These are phyloP conservation scores for Linnemannia exigua DNA, from an alignment of 192 early-diverging fungal species.

Conservation along the genomic window DNA sequence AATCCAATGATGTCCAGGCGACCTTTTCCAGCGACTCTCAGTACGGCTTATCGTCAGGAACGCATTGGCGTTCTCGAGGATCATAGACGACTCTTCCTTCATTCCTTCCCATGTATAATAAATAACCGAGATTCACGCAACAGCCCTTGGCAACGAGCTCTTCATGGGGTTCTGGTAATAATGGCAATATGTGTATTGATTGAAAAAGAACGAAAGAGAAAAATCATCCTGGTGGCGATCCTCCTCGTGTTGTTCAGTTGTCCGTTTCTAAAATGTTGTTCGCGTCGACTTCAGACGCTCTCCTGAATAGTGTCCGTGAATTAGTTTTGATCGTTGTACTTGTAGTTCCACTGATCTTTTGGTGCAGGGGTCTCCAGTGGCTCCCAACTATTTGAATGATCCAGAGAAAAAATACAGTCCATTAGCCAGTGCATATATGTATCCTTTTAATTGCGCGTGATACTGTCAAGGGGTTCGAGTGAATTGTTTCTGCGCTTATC, in stretches of 20 bases:
- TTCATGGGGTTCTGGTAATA: not conserved
- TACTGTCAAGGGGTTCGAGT: not conserved
- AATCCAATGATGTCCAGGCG: constrained; percentile 1
- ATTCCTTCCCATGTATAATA: not conserved
- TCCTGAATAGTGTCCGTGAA: not conserved
- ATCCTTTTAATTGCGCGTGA: not conserved
- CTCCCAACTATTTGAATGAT: constrained; percentile 75
- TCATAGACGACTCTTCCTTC: not conserved
- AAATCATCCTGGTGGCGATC: not conserved
- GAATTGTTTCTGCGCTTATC: not conserved
- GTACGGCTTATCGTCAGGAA: constrained; percentile 14
- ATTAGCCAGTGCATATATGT: not conserved
- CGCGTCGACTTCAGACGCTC: not conserved
- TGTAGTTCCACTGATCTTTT: constrained; percentile 88
- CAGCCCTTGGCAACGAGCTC: not conserved
- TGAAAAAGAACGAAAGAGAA: not conserved
- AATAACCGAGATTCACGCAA: not conserved
- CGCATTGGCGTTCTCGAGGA: constrained; percentile 44
- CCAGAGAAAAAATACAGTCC: not conserved
- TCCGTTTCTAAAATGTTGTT: not conserved
- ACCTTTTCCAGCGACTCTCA: constrained; percentile 16
- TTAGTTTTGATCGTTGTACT: constrained; percentile 56
- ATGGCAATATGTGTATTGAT: not conserved
- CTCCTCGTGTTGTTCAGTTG: not conserved
- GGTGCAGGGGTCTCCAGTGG: constrained; percentile 83